These are phyloP conservation scores for Verticillium nonalfalfae DNA, from an alignment of 2,329 filamentous ascomycete genomes.

Conservation along the genomic window DNA sequence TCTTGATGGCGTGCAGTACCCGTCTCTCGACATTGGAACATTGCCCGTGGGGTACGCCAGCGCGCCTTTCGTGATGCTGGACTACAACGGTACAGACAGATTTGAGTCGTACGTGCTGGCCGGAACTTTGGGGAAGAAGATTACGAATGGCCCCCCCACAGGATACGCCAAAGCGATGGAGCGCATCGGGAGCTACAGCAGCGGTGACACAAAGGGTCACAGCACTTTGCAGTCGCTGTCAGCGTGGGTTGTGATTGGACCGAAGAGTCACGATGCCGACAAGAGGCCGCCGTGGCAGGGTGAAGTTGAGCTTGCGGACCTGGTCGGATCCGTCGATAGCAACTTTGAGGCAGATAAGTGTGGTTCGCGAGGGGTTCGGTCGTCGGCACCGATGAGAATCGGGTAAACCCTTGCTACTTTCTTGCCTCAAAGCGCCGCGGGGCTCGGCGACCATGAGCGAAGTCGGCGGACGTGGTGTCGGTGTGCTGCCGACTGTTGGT, in stretches of 20 bases:
- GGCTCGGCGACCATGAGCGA: neutral
- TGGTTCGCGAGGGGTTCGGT: neutral
- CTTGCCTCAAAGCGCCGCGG: neutral
- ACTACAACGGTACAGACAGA: conserved; percentile 18
- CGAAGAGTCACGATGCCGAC: conserved; percentile 17
- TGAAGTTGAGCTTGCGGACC: neutral
- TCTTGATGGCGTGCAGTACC: conserved; percentile 22
- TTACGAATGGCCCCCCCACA: conserved; percentile 13
- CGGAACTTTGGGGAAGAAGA: conserved; percentile 22
- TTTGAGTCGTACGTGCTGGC: conserved; percentile 28
- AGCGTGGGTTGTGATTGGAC: conserved; percentile 33
- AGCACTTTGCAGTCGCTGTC: conserved; percentile 26
- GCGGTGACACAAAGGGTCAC: conserved; percentile 7
- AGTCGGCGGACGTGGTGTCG: neutral
- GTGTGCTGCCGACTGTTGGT: neutral
- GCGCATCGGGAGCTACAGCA: conserved; percentile 13
- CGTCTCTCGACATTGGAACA: conserved; percentile 15
- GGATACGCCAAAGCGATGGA: conserved; percentile 24
- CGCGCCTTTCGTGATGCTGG: conserved; percentile 29
- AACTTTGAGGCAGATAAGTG: neutral
- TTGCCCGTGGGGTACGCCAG: conserved; percentile 31
- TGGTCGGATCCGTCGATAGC: neutral
- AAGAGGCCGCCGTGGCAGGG: conserved; percentile 6
- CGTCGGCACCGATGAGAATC: neutral
- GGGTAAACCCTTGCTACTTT: neutral